phyloP scores from a whole-genome alignment of 345 rosid genomes.

The Moricandia arvensis region DNA sequence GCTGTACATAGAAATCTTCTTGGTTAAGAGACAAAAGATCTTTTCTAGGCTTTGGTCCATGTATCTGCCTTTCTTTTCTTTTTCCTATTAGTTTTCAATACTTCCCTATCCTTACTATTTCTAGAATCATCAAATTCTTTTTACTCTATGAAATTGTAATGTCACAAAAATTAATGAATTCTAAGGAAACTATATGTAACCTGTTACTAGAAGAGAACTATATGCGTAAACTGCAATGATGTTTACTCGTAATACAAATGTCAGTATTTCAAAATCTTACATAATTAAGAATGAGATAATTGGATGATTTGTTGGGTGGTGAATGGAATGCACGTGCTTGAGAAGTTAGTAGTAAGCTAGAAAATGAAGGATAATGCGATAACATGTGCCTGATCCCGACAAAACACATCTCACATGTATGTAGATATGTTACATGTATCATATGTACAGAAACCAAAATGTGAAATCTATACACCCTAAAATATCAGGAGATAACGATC shows the following conservation, averaged over 20 bases:
- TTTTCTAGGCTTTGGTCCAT: constrained; percentile 36
- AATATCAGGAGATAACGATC: constrained; percentile 13
- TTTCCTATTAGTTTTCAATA: background rate
- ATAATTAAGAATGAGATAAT: constrained; percentile 23
- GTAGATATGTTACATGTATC: background rate
- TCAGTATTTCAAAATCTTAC: constrained; percentile 12
- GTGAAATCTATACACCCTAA: constrained; percentile 6
- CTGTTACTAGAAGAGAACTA: background rate
- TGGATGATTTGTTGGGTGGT: constrained; percentile 30
- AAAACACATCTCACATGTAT: constrained; percentile 39
- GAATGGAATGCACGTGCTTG: constrained; percentile 42
- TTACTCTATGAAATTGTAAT: background rate
- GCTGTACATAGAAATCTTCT: constrained; percentile 40
- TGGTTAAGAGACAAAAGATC: constrained; percentile 40
- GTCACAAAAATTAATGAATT: background rate
- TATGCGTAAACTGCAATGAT: background rate
- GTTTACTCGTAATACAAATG: constrained; percentile 10
- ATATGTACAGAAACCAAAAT: constrained; percentile 3
- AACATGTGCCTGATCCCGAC: constrained; percentile 44
- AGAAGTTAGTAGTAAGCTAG: constrained; percentile 37
- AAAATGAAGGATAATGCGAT: constrained; percentile 39
- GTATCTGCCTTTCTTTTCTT: constrained; percentile 8
- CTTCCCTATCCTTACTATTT: constrained; percentile 3
- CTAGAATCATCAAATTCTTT: constrained; percentile 5
- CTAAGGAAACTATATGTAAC: background rate